phyloP scores from a whole-genome alignment of 495 filamentous ascomycete species.

The Neurospora discreta region DNA sequence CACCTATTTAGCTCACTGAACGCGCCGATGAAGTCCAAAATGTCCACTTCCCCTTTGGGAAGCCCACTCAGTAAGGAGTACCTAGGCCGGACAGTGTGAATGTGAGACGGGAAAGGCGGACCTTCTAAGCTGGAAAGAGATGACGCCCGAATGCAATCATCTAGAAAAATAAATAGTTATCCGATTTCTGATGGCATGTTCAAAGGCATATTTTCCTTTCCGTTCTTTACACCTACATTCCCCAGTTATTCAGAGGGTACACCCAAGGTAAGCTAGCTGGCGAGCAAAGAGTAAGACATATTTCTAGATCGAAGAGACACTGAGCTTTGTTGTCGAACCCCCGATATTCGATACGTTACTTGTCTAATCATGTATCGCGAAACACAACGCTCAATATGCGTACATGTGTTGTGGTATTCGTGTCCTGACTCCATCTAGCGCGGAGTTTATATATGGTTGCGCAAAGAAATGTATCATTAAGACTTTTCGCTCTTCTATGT shows the following conservation, averaged over 20 bases:
- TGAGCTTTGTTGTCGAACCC: neutral
- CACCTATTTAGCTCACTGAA: neutral
- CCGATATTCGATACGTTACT: neutral
- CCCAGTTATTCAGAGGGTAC: neutral
- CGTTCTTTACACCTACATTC: neutral
- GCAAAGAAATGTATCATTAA: neutral
- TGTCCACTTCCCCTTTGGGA: neutral
- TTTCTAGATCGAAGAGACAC: neutral
- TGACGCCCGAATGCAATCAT: neutral
- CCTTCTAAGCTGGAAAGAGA: neutral
- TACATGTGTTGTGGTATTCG: neutral
- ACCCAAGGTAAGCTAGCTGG: neutral
- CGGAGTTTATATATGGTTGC: neutral
- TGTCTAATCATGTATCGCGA: neutral
- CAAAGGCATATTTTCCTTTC: neutral
- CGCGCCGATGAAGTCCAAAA: neutral
- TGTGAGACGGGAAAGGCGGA: neutral
- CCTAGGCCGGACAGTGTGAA: neutral
- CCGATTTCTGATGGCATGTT: neutral
- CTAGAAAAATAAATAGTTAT: neutral
- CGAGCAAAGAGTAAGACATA: neutral
- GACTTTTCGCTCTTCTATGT: neutral
- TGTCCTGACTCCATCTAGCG: neutral
- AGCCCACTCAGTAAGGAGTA: neutral
- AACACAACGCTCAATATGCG: neutral